Evolutionary conservation across 495 filamentous ascomycete species (phyloP).

Genomic region (Halenospora varia): DNA sequence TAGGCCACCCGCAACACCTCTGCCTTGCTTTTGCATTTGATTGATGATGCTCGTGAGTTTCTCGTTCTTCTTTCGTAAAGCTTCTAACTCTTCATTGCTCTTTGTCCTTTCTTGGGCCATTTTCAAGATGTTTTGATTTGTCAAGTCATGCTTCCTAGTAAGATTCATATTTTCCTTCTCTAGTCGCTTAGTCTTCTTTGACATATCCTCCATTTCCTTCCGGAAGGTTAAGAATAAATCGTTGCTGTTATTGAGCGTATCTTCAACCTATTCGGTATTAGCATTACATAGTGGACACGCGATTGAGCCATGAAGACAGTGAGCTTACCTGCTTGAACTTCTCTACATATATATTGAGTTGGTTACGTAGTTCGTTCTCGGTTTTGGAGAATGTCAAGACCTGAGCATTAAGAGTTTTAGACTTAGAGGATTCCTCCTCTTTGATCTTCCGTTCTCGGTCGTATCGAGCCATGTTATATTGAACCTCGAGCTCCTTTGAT

Average conservation of each 20-base stretch:
- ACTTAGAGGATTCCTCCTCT: conserved; percentile 72
- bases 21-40: conserved; percentile 89
- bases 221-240: conserved; percentile 96
- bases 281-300: background rate
- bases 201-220: conserved; percentile 99
- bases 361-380: conserved; percentile 86
- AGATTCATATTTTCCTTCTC: conserved; percentile 94
- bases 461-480: conserved; percentile 78
- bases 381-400: conserved; percentile 96
- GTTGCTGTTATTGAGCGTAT: conserved; percentile 97
- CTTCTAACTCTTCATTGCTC: conserved; percentile 74
- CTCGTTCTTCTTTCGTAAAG: conserved; percentile 80
- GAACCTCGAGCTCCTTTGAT: conserved; percentile 94
- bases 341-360: conserved; percentile 97
- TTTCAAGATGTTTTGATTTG: conserved; percentile 91
- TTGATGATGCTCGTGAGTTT: conserved; percentile 91
- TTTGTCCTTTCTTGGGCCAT: conserved; percentile 95
- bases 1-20: conserved; percentile 57
- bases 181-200: conserved; percentile 95
- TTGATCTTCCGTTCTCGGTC: conserved; percentile 86
- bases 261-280: conserved; percentile 71
- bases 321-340: conserved; percentile 96
- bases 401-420: conserved; percentile 80
- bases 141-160: conserved; percentile 88
- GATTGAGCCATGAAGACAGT: background rate